A percentile compares a stretch with the other conserved stretches of the same genome.
phyloP scores from a whole-genome alignment of 768 basidiomycete genomes.

The Russula ochroleuca region DNA sequence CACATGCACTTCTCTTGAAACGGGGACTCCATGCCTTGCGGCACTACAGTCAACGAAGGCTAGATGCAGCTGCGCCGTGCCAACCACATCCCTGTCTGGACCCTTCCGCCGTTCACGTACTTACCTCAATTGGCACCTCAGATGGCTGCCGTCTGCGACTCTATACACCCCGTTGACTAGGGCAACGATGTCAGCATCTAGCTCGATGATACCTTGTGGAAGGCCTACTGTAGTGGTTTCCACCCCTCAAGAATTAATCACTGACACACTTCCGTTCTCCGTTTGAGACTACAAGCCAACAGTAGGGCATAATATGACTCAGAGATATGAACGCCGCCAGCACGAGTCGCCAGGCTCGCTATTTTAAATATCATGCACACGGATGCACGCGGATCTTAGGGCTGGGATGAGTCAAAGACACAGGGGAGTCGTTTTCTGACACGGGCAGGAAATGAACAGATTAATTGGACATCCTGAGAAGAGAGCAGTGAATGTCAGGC shows the following conservation, averaged over 20 bases:
- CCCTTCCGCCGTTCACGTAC: neutral
- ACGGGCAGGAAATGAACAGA: neutral
- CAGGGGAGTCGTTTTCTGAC: neutral
- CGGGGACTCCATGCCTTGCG: slow-evolving; percentile 13
- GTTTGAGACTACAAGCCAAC: neutral
- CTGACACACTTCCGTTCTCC: neutral
- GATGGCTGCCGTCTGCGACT: neutral
- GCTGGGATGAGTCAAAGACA: neutral
- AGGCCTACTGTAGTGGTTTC: neutral
- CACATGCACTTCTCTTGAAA: neutral
- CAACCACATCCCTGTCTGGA: neutral
- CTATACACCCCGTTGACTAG: slow-evolving; percentile 5
- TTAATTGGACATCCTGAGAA: neutral
- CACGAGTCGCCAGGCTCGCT: neutral
- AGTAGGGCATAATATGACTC: neutral
- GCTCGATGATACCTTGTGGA: neutral
- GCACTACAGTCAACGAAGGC: neutral
- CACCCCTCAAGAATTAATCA: neutral
- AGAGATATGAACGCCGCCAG: neutral
- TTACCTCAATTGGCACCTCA: neutral
- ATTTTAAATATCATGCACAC: neutral
- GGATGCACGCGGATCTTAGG: neutral
- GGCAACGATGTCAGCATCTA: neutral
- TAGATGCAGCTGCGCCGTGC: neutral
- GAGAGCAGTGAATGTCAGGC: neutral